phyloP scores from a whole-genome alignment of 257 asterid species.

The Catharanthus roseus region DNA sequence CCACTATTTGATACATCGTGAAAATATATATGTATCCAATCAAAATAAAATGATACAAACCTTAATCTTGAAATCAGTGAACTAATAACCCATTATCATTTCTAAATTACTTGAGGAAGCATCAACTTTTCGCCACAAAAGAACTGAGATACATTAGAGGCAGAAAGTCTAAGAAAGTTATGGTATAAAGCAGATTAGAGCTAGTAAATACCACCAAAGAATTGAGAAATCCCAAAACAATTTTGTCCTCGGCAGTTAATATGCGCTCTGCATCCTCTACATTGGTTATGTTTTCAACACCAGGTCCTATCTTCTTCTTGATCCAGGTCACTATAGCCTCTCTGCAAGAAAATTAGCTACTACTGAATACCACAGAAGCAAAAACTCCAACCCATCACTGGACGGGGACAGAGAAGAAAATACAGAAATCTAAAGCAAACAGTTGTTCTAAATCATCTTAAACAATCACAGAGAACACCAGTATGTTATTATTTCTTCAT shows the following conservation, averaged over 20 bases:
- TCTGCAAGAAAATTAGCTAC: conserved; percentile 36
- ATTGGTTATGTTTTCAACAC: conserved; percentile 49
- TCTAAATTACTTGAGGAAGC: neutral
- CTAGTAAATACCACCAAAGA: conserved; percentile 60
- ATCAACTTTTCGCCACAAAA: neutral
- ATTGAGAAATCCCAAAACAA: conserved; percentile 62
- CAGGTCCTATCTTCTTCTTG: conserved; percentile 79
- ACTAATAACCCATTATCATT: neutral
- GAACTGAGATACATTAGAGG: neutral
- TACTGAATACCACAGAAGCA: conserved; percentile 1
- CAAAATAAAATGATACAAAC: neutral
- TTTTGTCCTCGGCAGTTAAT: conserved; percentile 51
- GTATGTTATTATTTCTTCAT: neutral
- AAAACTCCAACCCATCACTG: neutral
- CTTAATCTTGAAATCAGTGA: neutral
- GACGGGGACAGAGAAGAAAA: neutral
- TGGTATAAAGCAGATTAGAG: neutral
- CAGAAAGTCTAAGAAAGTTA: neutral
- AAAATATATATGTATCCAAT: neutral
- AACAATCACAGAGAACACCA: neutral
- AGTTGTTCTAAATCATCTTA: neutral
- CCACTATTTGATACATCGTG: neutral
- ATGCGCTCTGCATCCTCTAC: conserved; percentile 69
- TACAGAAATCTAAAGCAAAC: neutral
- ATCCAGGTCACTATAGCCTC: conserved; percentile 83